Conservation (phyloP, 2,329 filamentous ascomycete genomes). For the Botrytis deweyae region DNA sequence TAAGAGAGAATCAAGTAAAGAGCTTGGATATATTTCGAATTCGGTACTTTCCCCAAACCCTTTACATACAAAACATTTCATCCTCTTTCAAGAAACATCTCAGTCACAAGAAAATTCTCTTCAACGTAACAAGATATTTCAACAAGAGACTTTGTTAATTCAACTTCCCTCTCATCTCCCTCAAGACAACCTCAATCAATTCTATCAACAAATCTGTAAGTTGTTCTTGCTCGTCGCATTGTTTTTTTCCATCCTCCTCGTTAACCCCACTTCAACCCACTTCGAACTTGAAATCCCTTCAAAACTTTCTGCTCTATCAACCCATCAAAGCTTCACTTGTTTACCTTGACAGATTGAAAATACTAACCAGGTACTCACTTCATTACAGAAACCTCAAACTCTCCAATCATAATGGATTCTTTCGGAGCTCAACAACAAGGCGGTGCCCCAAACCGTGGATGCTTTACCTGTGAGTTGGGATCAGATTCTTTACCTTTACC, state of each 20-base stretch:
- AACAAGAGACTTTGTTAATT: not conserved
- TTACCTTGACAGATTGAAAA: not conserved
- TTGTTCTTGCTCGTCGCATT: not conserved
- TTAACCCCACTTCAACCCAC: conserved; percentile 20
- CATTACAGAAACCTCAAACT: conserved; percentile 23
- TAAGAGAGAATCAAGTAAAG: not conserved
- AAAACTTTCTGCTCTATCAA: not conserved
- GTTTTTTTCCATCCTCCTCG: not conserved
- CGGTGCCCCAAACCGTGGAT: conserved; percentile 42
- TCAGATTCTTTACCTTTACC: conserved; percentile 16
- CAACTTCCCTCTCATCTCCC: not conserved
- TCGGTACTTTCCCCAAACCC: conserved; percentile 3
- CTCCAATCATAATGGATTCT: conserved; percentile 36
- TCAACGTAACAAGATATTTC: not conserved
- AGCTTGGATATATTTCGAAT: conserved; percentile 7
- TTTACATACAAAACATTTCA: conserved; percentile 1
- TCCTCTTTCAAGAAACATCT: not conserved
- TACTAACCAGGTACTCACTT: conserved; percentile 21
- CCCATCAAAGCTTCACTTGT: not conserved
- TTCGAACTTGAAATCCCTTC: conserved; percentile 9
- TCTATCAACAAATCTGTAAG: conserved; percentile 8
- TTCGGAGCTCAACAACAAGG: conserved; percentile 30
- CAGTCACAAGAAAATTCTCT: conserved; percentile 1
- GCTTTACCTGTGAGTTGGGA: conserved; percentile 52
- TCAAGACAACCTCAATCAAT: not conserved